A percentile compares a stretch with the other conserved stretches of the same genome.
Conservation (phyloP, 169 alveolate species). For the Toxoplasma gondii region DNA sequence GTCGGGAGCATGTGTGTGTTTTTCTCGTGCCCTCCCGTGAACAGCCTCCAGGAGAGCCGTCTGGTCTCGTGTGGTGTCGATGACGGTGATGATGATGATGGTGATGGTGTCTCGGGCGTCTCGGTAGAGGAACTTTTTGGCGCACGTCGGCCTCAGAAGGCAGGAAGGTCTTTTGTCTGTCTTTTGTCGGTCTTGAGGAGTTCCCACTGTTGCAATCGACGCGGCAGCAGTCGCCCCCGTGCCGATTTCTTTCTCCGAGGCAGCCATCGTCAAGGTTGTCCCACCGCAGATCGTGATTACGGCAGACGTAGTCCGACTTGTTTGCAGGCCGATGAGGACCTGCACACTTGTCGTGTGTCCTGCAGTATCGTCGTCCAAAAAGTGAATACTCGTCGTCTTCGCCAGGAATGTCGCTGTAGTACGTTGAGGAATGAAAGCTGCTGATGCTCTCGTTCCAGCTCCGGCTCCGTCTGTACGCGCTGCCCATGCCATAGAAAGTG, state of each 20-base stretch:
- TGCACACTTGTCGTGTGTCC: neutral
- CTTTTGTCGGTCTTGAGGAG: neutral
- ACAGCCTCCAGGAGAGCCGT: neutral
- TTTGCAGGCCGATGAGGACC: neutral
- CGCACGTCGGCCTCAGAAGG: neutral
- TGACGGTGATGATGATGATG: conserved; percentile 37
- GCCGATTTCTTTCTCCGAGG: neutral
- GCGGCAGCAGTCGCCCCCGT: neutral
- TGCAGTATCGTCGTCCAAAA: neutral
- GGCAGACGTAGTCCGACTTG: neutral
- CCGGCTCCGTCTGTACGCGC: neutral
- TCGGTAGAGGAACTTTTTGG: neutral
- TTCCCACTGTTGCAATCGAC: neutral
- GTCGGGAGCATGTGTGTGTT: neutral
- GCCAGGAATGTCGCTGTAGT: neutral
- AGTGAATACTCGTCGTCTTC: neutral
- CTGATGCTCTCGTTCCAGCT: conserved; percentile 32
- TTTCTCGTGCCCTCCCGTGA: neutral
- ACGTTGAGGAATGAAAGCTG: neutral
- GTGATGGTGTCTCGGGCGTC: neutral
- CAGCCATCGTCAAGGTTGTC: no score
- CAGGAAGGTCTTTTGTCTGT: neutral
- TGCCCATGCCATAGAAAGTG: neutral
- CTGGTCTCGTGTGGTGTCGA: neutral
- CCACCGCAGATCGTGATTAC: neutral